Evolutionary conservation across 768 basidiomycete species (phyloP), one percentile per base, ranked within the genome.

Genomic region (Serendipita sp.): DNA sequence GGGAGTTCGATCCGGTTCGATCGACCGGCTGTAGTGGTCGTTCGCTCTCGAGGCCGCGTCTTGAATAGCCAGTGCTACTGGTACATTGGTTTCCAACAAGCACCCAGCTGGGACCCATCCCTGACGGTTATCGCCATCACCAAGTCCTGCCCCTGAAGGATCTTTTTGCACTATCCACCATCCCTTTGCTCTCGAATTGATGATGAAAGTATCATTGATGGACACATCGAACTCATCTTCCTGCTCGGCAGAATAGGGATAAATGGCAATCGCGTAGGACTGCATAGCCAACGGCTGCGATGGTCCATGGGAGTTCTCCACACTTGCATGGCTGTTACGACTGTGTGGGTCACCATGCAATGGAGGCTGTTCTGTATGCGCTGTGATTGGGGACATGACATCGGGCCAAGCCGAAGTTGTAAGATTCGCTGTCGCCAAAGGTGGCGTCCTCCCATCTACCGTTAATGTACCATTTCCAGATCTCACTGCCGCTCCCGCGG

Each of bases 161-260:
- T 99, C 96, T 37, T 89, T 85, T 71, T 98, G 94, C 3, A 98
- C 96, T 37, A 97, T 89, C 92, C 95, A 99, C 96, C 96, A 99
- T 0, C 96, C 95, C 64, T 94, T 86, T n/a, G 93, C 87, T 63
- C 94, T 84, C 63, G 90, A 90, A 45, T 93, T 76, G 67, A 97
- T 94, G 67, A 95, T 83, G 74, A 93, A 97, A 1, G 92, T 92
- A 70, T 94, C 91, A 44, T 91, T 92, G 15, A 91, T 94, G 65
- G 2, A 63, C 1, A 98, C 96, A 71, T 98, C 92, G 72, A 97
- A 98, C 73, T 99, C 96, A 72, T 98, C 96, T 64, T 96, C 92
- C 72, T 96, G 87, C 74, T 98, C 96, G 3, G 95, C 93, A 83
- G 94, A 88, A 73, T 99, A 98, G 50, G 96, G 96, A 71, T 99